These are phyloP conservation scores for Phialophora tarda DNA, from an alignment of 2,329 filamentous ascomycete species.

Conservation along the genomic window DNA sequence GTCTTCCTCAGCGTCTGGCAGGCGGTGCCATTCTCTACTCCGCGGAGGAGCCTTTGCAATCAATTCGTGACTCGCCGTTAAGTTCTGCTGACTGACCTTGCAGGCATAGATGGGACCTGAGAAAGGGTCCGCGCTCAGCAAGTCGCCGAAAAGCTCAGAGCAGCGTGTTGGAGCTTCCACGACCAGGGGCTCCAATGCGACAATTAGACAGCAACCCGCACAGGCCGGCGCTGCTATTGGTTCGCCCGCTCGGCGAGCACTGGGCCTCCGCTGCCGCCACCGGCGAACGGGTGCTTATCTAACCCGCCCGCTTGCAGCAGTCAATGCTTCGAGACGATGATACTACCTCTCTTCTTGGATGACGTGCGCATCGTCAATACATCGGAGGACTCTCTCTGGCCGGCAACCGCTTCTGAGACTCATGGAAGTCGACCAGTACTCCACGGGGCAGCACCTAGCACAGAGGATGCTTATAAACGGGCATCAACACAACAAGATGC, in stretches of 20 bases:
- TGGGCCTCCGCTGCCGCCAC: neutral
- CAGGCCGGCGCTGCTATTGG: conserved; percentile 11
- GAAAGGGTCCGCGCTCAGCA: neutral
- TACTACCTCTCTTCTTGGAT: neutral
- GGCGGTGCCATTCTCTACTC: neutral
- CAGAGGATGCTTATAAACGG: neutral
- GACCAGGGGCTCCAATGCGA: neutral
- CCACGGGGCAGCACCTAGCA: neutral
- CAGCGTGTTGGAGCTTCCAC: neutral
- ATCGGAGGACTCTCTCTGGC: neutral
- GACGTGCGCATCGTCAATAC: conserved; percentile 5
- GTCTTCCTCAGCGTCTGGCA: neutral
- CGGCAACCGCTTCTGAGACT: conserved; percentile 1
- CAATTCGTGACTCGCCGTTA: neutral
- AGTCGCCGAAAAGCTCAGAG: neutral
- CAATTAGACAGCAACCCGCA: neutral
- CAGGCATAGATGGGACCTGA: neutral
- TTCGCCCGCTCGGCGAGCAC: conserved; percentile 26
- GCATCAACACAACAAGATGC: neutral
- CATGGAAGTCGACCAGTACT: neutral
- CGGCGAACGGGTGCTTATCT: conserved; percentile 5
- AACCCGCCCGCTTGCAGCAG: neutral
- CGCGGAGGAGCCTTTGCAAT: neutral
- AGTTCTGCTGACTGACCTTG: conserved; percentile 19
- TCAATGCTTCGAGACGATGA: neutral